Evolutionary conservation across 352 stramenopile genomes (phyloP), one percentile per base, ranked within the genome.

Genomic region (Phytopythium cucurbitacearum): DNA sequence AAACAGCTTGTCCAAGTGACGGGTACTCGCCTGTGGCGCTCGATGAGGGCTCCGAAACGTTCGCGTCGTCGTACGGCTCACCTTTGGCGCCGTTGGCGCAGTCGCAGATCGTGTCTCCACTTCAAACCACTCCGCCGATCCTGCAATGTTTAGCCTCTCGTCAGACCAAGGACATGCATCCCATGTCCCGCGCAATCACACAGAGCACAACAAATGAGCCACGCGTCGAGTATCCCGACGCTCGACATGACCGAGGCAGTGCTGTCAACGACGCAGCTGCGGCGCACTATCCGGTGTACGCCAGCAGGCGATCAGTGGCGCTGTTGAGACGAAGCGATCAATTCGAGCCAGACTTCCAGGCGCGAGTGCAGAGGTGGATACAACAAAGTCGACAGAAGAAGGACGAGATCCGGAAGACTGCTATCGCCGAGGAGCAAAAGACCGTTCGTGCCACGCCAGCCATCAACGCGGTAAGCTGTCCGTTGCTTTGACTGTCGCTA

Each of bases 331-430:
- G 62, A 45, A 88, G 76, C 42, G 40, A 58, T 13, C 74, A 69
- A 40, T 85, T 83, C 40, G 73, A 88, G 42, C 65, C 74, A 0
- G 63, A 88, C 40, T 89, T 91, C 40, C 80, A 89, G 36, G 62
- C 58, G 10, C 75, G 80, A 7, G 76, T 91, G 70, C 70, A 66
- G 16, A 57, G 74, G 28, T 85, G 80, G 34, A 55, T 80, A 35
- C 53, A 67, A 13, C 83, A 79, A 43, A 76, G 64, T 28, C 55
- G 71, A 16, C 59, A 68, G 36, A 83, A 75, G 39, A 81, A 65
- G 45, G 66, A 83, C 37, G 66, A 67, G 40, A 67, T 88, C 46
- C 73, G 67, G 11, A 59, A 76, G 5, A 63, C 68, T 33, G 38
- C 81, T 11, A 58, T 56, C 10, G 53, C 73, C 46, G 51, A 64